Conservation (phyloP, 345 rosid genomes). For the Turnera subulata region DNA sequence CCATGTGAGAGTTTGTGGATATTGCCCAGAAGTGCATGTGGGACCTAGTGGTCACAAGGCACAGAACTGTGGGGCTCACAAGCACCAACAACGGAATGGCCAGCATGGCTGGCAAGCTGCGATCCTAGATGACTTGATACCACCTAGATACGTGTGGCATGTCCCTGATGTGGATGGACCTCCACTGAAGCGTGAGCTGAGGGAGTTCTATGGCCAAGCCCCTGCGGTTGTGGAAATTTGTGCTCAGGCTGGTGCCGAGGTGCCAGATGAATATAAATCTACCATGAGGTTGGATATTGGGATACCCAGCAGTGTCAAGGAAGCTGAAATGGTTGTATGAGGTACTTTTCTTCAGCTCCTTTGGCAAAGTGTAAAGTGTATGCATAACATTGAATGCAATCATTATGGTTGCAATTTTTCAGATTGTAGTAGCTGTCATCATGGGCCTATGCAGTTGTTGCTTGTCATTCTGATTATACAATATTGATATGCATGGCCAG, state of each 20-base stretch:
- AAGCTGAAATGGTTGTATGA: slow-evolving; percentile 96
- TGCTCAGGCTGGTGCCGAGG: slow-evolving; percentile 69
- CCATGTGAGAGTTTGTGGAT: slow-evolving; percentile 86
- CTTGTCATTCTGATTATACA: no score
- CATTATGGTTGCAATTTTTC: no score
- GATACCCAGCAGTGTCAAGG: slow-evolving; percentile 62
- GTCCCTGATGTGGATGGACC: slow-evolving; percentile 69
- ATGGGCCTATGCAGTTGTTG: no score
- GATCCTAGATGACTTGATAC: slow-evolving; percentile 79
- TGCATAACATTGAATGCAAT: no score
- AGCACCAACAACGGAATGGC: slow-evolving; percentile 94
- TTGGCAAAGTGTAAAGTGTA: no score
- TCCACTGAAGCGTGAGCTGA: slow-evolving; percentile 63
- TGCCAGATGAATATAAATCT: slow-evolving; percentile 72
- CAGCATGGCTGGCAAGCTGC: slow-evolving; percentile 98
- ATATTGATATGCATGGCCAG: no score
- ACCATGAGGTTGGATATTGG: slow-evolving; percentile 97
- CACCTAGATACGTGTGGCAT: slow-evolving; percentile 94
- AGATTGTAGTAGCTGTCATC: no score
- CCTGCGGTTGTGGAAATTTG: slow-evolving; percentile 92
- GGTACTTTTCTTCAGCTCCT: not conserved
- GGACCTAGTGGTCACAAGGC: slow-evolving; percentile 91
- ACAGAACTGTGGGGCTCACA: slow-evolving; percentile 87
- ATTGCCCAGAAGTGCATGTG: slow-evolving; percentile 92
- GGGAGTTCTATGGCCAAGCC: slow-evolving; percentile 80